Evolutionary conservation across 805 yeast genomes (phyloP), one percentile per base, ranked within the genome.

Genomic region (Wickerhamomyces alni): DNA sequence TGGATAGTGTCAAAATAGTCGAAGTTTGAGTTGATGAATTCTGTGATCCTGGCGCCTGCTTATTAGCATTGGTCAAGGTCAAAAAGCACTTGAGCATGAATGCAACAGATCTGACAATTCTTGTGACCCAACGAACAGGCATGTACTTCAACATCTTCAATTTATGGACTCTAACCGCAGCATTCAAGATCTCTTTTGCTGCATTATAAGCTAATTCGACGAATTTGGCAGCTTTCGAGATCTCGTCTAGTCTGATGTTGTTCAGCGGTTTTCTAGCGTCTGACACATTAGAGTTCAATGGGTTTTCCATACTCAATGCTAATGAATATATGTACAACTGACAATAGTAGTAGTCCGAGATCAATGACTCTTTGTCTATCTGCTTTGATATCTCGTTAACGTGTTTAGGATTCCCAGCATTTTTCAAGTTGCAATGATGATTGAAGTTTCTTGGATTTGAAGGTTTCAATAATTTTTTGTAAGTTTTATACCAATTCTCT

Each of bases 111-210:
- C 91, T 77, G 17, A 89, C 88, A 21, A 87, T 78, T 38, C 95
- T 70, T 0, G 86, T 82, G 7, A 84, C 80, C 95, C 96, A 88
- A 46, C 96, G 67, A n/a, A 87, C 88, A 1, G 98, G 96, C 80
- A 88, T 87, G 54, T 72, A 82, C 41, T 78, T 69, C 39, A 87
- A 63, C 67, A 82, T 63, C 42, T 73, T 75, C 42, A 82, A 62
- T 45, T 69, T 69, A 51, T 82, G 86, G 6, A 87, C 78, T 30
- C 93, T 63, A 40, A 75, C 77, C 4, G 89, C 84, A 5, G 83
- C 81, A 18, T 74, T 70, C 21, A 89, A 63, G 51, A 86, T 75
- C 55, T 85, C 94, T 51, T 80, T 80, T 1, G 96, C 96, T 0
- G 97, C 82, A 42, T 70, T 76, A 48, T 82, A 86, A 0, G 96